These are phyloP conservation scores for Rhododendron vialii DNA, from an alignment of 148 eudicot species.

Conservation along the genomic window DNA sequence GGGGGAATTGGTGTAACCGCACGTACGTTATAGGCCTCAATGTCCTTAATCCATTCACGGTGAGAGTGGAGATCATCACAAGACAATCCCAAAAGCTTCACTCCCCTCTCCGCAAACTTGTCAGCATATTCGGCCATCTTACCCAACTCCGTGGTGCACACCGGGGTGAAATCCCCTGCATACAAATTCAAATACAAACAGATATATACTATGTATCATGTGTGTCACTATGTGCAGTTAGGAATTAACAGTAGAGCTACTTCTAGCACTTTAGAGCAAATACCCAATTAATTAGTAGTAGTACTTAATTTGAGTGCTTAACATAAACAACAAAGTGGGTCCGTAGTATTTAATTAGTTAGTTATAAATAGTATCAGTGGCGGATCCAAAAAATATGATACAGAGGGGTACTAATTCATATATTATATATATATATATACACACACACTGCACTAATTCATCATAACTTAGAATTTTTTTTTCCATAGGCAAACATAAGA, in stretches of 20 bases:
- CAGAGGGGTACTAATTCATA: too few relatives aligned
- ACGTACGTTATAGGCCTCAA: constrained; percentile 53
- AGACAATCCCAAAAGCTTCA: constrained; percentile 76
- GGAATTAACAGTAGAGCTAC: not conserved
- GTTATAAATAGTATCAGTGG: too few relatives aligned
- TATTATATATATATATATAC: too few relatives aligned
- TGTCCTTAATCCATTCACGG: constrained; percentile 78
- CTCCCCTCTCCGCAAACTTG: constrained; percentile 63
- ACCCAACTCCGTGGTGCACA: constrained; percentile 83
- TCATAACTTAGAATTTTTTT: too few relatives aligned
- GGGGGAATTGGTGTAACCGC: not conserved
- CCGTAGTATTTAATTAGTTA: too few relatives aligned
- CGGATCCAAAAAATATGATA: too few relatives aligned
- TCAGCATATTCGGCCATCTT: constrained; percentile 75
- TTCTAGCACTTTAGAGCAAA: too few relatives aligned
- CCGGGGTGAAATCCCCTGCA: constrained; percentile 90
- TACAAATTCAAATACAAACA: not conserved
- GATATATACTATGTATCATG: not conserved
- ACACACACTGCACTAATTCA: too few relatives aligned
- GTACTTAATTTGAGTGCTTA: not conserved
- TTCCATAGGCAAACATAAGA: too few relatives aligned
- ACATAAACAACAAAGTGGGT: not conserved
- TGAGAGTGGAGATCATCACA: constrained; percentile 74
- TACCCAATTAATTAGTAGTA: too few relatives aligned
- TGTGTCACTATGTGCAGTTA: too few relatives aligned